Conservation (phyloP, 2,329 filamentous ascomycete species). For the Fusarium coffeatum region DNA sequence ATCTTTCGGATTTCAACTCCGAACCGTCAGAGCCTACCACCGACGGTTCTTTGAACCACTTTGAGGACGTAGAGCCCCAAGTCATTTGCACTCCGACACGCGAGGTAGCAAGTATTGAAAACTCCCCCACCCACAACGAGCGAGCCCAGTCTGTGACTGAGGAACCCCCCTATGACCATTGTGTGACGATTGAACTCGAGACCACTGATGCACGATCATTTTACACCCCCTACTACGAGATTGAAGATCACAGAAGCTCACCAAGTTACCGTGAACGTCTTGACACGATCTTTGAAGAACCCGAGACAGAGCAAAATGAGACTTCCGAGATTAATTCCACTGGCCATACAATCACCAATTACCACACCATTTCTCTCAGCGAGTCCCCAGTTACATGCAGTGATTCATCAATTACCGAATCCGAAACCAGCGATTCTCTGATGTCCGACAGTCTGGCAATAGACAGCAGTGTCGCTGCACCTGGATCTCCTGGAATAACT, state of each 20-base stretch:
- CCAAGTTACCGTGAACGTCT: neutral
- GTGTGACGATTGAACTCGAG: neutral
- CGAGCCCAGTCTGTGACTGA: neutral
- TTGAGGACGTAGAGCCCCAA: neutral
- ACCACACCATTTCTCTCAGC: neutral
- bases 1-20: neutral
- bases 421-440: neutral
- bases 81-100: too few species aligned
- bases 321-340: neutral
- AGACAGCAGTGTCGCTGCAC: neutral
- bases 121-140: neutral
- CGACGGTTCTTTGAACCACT: neutral
- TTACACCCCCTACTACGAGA: neutral
- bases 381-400: neutral
- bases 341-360: neutral
- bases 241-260: neutral
- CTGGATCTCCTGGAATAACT: neutral
- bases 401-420: neutral
- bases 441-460: neutral
- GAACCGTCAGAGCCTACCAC: neutral
- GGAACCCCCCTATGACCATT: neutral
- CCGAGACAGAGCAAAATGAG: neutral
- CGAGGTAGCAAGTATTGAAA: neutral
- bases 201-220: neutral
- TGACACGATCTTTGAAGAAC: neutral